These are phyloP conservation scores for Peniophora sp. DNA, from an alignment of 1,284 basidiomycete genomes.

Conservation along the genomic window DNA sequence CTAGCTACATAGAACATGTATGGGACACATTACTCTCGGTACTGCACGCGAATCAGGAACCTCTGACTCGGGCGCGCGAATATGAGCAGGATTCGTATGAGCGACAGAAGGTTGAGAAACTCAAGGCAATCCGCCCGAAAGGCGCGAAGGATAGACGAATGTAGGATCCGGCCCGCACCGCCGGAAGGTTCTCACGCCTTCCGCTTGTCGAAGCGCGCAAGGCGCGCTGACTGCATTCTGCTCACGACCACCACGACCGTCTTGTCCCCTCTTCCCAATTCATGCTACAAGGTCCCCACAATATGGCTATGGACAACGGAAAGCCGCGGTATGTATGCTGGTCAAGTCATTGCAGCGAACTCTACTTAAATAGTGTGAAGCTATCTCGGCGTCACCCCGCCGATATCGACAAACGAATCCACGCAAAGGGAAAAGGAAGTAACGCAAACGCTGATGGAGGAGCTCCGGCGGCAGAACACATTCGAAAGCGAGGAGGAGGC, in stretches of 20 bases:
- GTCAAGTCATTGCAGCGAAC: not conserved
- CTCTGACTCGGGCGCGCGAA: too few species aligned
- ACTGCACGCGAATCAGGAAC: too few species aligned
- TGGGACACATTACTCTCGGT: too few species aligned
- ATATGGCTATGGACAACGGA: not conserved
- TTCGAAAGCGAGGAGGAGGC: slow-evolving; percentile 91
- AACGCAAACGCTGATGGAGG: slow-evolving; percentile 83
- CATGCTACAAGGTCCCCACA: not conserved
- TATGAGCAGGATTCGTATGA: too few species aligned
- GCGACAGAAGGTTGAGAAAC: too few species aligned
- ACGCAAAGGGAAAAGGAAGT: slow-evolving; percentile 70
- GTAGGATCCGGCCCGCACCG: too few species aligned
- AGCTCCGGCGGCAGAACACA: slow-evolving; percentile 79
- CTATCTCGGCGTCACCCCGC: slow-evolving; percentile 80
- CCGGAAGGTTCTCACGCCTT: too few species aligned
- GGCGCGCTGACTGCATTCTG: too few species aligned
- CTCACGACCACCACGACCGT: slow-evolving; percentile 2
- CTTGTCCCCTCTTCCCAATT: not conserved
- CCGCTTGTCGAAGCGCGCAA: too few species aligned
- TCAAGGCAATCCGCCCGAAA: too few species aligned
- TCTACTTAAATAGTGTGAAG: slow-evolving; percentile 25
- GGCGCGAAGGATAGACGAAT: not conserved
- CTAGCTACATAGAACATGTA: too few species aligned
- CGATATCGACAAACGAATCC: slow-evolving; percentile 80
- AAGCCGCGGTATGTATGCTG: not conserved